Evolutionary conservation across 257 asterid genomes (phyloP).

Genomic region (Nicotiana obtusifolia): DNA sequence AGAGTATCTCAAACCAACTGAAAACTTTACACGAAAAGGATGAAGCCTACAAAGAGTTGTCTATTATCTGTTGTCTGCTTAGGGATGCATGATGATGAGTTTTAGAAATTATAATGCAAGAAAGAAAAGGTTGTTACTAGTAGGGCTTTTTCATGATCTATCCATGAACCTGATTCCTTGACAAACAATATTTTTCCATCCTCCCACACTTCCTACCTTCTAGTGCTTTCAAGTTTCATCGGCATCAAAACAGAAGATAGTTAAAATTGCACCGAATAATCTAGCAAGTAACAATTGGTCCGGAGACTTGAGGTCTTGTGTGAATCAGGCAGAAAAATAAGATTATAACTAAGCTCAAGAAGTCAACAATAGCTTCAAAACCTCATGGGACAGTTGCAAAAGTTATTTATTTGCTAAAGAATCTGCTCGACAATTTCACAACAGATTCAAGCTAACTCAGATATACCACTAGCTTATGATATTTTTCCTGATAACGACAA

Average conservation of each 20-base stretch:
- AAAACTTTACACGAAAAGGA: too few species aligned
- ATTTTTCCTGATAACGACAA: background rate
- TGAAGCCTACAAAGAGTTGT: background rate
- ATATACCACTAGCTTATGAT: background rate
- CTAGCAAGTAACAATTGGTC: too few species aligned
- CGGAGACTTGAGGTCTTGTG: background rate
- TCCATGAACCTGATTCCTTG: too few species aligned
- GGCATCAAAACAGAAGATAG: background rate
- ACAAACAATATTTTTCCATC: background rate
- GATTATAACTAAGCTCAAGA: background rate
- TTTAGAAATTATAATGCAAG: background rate
- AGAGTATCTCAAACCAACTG: background rate
- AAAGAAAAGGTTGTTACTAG: background rate
- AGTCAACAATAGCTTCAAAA: background rate
- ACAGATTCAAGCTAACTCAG: background rate
- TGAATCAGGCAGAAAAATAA: background rate
- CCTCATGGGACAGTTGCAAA: background rate
- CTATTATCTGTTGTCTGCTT: background rate
- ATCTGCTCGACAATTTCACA: background rate
- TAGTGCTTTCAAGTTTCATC: background rate
- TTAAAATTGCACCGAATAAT: background rate
- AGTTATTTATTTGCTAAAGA: background rate
- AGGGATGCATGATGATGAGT: background rate
- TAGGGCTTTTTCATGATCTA: background rate
- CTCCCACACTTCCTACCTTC: background rate